Conservation (phyloP, 208 protist species). For the Trypanosoma lewisi region DNA sequence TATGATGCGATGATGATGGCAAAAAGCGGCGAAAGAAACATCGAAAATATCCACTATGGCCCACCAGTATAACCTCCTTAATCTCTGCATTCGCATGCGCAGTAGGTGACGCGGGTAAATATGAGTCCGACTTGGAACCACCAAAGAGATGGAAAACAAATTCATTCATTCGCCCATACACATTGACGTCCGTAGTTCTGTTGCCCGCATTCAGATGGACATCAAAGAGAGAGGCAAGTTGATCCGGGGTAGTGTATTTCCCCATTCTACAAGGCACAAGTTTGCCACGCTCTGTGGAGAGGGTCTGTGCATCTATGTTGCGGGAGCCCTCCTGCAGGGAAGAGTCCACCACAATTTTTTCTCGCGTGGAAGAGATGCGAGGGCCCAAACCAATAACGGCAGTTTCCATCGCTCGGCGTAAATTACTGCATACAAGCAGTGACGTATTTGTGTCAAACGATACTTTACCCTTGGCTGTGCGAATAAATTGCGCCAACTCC, state of each 20-base stretch:
- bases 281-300: slow-evolving; percentile 74
- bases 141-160: slow-evolving; percentile 77
- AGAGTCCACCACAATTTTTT: slow-evolving; percentile 85
- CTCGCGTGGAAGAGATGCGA: slow-evolving; percentile 54
- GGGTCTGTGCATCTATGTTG: slow-evolving; percentile 89
- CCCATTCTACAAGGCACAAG: slow-evolving; percentile 66
- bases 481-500: slow-evolving; percentile 71
- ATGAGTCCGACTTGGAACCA: slow-evolving; percentile 26
- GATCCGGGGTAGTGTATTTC: slow-evolving; percentile 32
- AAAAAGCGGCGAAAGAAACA: slow-evolving; percentile 90
- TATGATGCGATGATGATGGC: slow-evolving; percentile 56
- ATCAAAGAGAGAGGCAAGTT: slow-evolving; percentile 53
- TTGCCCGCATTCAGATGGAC: slow-evolving; percentile 76
- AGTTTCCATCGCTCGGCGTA: slow-evolving; percentile 88
- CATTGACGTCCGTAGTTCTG: slow-evolving; percentile 58
- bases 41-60: slow-evolving; percentile 89
- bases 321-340: slow-evolving; percentile 86
- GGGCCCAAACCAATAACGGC: slow-evolving; percentile 62
- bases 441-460: slow-evolving; percentile 59
- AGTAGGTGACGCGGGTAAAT: slow-evolving; percentile 20
- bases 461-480: slow-evolving; percentile 55
- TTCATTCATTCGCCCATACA: slow-evolving; percentile 81
- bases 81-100: slow-evolving; percentile 51
- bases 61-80: slow-evolving; percentile 88
- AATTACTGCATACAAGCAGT: slow-evolving; percentile 79